phyloP scores from a whole-genome alignment of 768 basidiomycete species.

The Kwoniella dejecticola region DNA sequence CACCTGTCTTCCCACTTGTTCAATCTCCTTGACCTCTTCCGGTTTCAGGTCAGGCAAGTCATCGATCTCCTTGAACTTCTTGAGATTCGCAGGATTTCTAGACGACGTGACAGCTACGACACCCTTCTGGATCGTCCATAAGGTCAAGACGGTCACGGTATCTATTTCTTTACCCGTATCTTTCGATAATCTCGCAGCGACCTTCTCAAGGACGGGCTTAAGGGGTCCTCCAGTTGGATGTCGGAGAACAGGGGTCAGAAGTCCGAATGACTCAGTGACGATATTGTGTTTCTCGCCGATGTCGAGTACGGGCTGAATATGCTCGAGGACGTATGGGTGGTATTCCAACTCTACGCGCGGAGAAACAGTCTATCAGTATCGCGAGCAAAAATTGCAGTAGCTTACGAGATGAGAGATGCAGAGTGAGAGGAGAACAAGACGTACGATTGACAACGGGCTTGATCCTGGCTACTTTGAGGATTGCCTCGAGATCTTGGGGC shows the following conservation, averaged over 20 bases:
- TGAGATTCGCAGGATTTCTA: conserved; percentile 38
- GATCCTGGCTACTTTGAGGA: conserved; percentile 41
- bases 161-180: conserved; percentile 39
- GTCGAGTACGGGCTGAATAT: conserved; percentile 45
- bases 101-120: conserved; percentile 47
- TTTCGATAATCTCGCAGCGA: conserved; percentile 29
- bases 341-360: conserved; percentile 44
- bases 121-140: conserved; percentile 48
- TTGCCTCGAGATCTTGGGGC: conserved; percentile 47
- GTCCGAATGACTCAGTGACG: conserved; percentile 46
- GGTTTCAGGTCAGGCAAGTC: conserved; percentile 32
- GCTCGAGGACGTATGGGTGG: conserved; percentile 52
- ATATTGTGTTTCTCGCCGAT: conserved; percentile 47
- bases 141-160: conserved; percentile 29
- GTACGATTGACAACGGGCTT: conserved; percentile 52
- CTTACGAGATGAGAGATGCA: neutral
- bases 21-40: conserved; percentile 55
- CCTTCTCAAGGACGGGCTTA: conserved; percentile 41
- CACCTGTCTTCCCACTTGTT: conserved; percentile 46
- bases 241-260: conserved; percentile 47
- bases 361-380: neutral
- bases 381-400: neutral
- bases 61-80: conserved; percentile 38
- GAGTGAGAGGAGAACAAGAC: neutral
- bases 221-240: conserved; percentile 43